Base-by-base conservation (phyloP, 2,329 filamentous ascomycete genomes). In the Fusarium begoniae region DNA sequence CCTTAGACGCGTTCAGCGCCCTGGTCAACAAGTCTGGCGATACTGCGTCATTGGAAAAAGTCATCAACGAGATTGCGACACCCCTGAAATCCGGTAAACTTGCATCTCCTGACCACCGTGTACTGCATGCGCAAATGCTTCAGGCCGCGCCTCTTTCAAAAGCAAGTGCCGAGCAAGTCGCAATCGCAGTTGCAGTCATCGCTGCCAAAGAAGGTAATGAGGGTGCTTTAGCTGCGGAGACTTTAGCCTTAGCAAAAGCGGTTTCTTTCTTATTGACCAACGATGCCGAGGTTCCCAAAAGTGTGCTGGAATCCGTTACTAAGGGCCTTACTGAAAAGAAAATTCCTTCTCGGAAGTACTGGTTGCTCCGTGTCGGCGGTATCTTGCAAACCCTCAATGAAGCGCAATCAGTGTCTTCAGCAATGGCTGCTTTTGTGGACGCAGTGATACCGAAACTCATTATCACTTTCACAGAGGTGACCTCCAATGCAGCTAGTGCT, bases 311-410 rank as follows among this genome's bases (percentile, higher is more conserved):
- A 78, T 87, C 90, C 2, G 92, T 97, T 75, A 84, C 88, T 35
- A 98, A 98, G 82, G 96, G 96, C 3, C 86, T 97, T 48, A 87
- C 88, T 13, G 96, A 99, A 75, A 99, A 98, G 83, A 94, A 95
- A 77, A 85, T 93, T 5, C 87, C 91, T 11, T 90, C 93, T 60
- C 91, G 94, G 35, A 94, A 92, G 71, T 84, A 94, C 28, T 99
- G 96, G 96, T 88, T 94, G 59, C 85, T 96, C 43, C 90, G 91
- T 45, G 85, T 92, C 40, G 94, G 93, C 45, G 90, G 94, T 38
- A 84, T 95, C 5, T 84, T 98, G 51, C 92, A 91, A 85, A 83
- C 86, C 20, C 75, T 84, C 22, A 79, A 85, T n/a, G 79, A 85
- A 11, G 81, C 85, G 8, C 78, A 87, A 18, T 78, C 90, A 4